Percentiles rank a stretch among this genome's conserved stretches.
Evolutionary conservation across 2,329 filamentous ascomycete genomes (phyloP).

Genomic region (Botrytis sinoallii): DNA sequence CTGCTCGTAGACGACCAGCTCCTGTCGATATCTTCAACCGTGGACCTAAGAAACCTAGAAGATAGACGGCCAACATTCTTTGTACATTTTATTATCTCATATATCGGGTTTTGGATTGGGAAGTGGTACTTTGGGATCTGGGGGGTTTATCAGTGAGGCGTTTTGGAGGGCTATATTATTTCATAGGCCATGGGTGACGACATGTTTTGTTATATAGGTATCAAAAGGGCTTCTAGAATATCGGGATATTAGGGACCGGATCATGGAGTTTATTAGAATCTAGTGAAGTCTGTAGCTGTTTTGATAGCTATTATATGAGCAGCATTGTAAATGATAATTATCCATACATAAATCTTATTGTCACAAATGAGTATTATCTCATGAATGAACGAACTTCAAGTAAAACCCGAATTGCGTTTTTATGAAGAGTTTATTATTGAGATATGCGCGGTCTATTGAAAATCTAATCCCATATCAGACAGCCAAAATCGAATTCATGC

Average conservation of each 20-base stretch:
- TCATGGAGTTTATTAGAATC: background rate
- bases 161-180: background rate
- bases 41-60: conserved; percentile 19
- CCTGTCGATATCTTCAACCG: conserved; percentile 19
- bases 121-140: background rate
- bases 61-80: background rate
- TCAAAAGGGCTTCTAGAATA: background rate
- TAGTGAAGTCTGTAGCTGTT: background rate
- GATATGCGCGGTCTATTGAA: conserved; percentile 6
- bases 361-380: background rate
- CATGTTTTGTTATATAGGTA: background rate
- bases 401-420: background rate
- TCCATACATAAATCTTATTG: background rate
- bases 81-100: background rate
- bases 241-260: background rate
- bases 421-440: background rate
- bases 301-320: background rate
- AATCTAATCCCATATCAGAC: conserved; percentile 10
- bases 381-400: background rate
- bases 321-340: background rate
- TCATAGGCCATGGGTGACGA: background rate
- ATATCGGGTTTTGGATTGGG: background rate
- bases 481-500: conserved; percentile 8
- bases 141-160: background rate
- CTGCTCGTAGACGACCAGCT: conserved; percentile 8